Evolutionary conservation across 306 rosid species (phyloP), one percentile per base, ranked within the genome.

Genomic region (Phaseolus lunatus): DNA sequence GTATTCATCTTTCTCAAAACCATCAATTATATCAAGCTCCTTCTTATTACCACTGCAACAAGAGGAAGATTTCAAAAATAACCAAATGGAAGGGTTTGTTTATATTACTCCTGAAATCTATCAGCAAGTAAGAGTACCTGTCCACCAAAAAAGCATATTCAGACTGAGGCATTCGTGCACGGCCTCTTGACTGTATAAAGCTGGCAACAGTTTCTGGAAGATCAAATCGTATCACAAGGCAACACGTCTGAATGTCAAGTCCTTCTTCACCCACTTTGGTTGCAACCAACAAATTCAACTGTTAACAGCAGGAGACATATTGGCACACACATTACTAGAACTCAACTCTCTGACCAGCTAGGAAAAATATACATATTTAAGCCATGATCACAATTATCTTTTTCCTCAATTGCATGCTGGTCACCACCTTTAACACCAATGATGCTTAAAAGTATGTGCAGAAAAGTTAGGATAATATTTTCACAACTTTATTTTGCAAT

Each of bases 181-280:
- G 98, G 37, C 98, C 98, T 70, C 98, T 88, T 77, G 98, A 95
- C 84, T 95, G 98, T 90, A 95, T 95, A 82, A 95, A 95, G 88
- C 98, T 95, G 65, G 98, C 78, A 82, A 95, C 97, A 61, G 97
- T 95, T 87, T 92, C 98, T 26, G 98, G 98, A 71, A 95, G 93
- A 90, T 95, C 97, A 85, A 92, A 95, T 47, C 98, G 87, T 73
- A 95, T 89, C 54, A 95, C 98, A 57, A 92, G 94, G 85, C 96
- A 88, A 77, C 98, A 95, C 26, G 98, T 95, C 86, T 95, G 98
- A 81, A 95, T 95, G 85, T 95, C 98, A 57, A 95, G 96, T 71
- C 98, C 98, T 86, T 95, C 98, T 84, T 95, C 98, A 79, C 98
- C 98, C 44, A 95, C 98, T 86, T 90, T 95, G 52, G 98, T 95